Evolutionary conservation across 805 yeast genomes (phyloP).

Genomic region (Ogataea dorogensis): DNA sequence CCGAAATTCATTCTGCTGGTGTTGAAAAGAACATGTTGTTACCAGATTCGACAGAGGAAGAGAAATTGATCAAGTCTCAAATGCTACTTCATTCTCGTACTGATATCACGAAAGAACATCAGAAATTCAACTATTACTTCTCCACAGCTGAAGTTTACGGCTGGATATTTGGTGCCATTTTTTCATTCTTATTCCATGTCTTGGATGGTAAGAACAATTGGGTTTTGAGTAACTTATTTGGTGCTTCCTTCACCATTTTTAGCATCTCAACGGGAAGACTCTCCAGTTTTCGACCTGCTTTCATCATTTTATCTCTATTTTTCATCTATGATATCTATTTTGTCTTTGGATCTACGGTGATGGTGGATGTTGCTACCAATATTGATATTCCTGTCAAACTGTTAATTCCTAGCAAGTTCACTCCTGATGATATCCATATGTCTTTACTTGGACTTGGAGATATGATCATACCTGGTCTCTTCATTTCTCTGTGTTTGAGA

Average conservation of each 20-base stretch:
- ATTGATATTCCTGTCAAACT: slow-evolving; percentile 56
- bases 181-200: slow-evolving; percentile 13
- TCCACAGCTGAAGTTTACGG: slow-evolving; percentile 33
- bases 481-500: slow-evolving; percentile 51
- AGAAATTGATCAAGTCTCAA: slow-evolving; percentile 31
- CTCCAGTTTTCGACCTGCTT: slow-evolving; percentile 45
- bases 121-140: slow-evolving; percentile 35
- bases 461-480: slow-evolving; percentile 57
- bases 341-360: slow-evolving; percentile 60
- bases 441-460: slow-evolving; percentile 65
- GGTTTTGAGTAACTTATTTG: slow-evolving; percentile 45
- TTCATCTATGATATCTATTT: slow-evolving; percentile 65
- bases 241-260: slow-evolving; percentile 42
- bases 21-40: slow-evolving; percentile 32
- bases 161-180: slow-evolving; percentile 16
- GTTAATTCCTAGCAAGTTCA: slow-evolving; percentile 39
- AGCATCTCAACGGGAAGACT: slow-evolving; percentile 41
- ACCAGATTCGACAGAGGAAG: slow-evolving; percentile 32
- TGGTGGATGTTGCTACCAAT: slow-evolving; percentile 59
- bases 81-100: slow-evolving; percentile 22
- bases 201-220: slow-evolving; percentile 39
- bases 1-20: slow-evolving; percentile 39
- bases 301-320: slow-evolving; percentile 45
- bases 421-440: slow-evolving; percentile 22
- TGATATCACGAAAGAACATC: slow-evolving; percentile 29